Evolutionary conservation across 805 yeast species (phyloP).

Genomic region (Nakazawaea wyomingensis): DNA sequence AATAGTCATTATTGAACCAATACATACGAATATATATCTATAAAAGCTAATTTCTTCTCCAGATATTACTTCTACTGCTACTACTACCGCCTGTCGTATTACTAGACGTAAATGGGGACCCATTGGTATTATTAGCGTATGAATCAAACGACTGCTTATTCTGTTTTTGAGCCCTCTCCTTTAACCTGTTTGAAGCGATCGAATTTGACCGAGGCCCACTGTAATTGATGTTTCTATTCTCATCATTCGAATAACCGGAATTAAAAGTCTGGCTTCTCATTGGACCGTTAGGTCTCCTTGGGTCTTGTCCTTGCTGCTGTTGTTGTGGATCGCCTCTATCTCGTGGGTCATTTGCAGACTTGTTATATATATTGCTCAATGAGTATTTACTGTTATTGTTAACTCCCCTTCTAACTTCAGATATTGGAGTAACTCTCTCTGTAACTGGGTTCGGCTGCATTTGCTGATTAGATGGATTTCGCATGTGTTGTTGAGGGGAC

Average conservation of each 20-base stretch:
- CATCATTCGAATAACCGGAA: not conserved
- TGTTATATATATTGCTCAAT: conserved; percentile 12
- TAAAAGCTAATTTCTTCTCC: not conserved
- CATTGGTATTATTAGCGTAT: not conserved
- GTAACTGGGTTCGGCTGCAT: conserved; percentile 13
- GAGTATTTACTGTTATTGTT: conserved; percentile 11
- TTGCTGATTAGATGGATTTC: not conserved
- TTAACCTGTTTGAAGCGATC: conserved; percentile 8
- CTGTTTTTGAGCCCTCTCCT: conserved; percentile 9
- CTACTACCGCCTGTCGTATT: not conserved
- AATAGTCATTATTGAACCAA: too few relatives aligned
- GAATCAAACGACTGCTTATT: conserved; percentile 8
- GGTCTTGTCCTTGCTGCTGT: conserved; percentile 1
- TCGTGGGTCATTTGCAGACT: not conserved
- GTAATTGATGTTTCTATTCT: not conserved
- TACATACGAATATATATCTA: not conserved
- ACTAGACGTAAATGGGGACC: not conserved
- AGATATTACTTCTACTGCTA: not conserved
- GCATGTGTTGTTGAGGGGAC: conserved; percentile 3
- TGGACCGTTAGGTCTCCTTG: not conserved
- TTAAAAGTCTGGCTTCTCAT: not conserved
- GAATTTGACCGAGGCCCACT: conserved; percentile 2
- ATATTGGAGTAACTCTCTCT: not conserved
- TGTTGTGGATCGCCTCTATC: conserved; percentile 1
- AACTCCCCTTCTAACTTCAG: not conserved